Conservation (phyloP, 805 yeast species). For the Suhomyces sp. region DNA sequence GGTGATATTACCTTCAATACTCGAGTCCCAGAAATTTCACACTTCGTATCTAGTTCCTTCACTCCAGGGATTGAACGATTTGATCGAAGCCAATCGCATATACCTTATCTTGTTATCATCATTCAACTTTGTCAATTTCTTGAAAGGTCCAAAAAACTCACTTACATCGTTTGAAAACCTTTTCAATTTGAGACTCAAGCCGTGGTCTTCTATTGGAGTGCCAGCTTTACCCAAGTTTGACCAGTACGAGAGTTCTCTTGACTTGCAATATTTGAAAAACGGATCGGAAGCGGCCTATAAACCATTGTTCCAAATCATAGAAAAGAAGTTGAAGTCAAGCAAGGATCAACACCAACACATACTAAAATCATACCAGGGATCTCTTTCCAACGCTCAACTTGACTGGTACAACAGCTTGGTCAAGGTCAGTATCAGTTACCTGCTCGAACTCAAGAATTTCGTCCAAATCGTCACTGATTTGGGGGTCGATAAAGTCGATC, state of each 20-base stretch:
- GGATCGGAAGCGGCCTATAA: slow-evolving; percentile 4
- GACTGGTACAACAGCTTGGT: slow-evolving; percentile 19
- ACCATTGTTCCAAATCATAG: slow-evolving; percentile 8
- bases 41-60: slow-evolving; percentile 18
- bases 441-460: slow-evolving; percentile 13
- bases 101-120: slow-evolving; percentile 18
- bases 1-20: slow-evolving; percentile 34
- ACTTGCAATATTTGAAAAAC: slow-evolving; percentile 5
- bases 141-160: slow-evolving; percentile 24
- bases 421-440: slow-evolving; percentile 15
- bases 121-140: slow-evolving; percentile 18
- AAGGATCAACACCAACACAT: slow-evolving; percentile 1
- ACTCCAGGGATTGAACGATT: slow-evolving; percentile 14
- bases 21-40: slow-evolving; percentile 21
- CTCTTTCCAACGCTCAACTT: not conserved
- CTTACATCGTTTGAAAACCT: slow-evolving; percentile 22
- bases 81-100: slow-evolving; percentile 20
- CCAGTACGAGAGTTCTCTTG: slow-evolving; percentile 27
- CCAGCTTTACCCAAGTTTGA: slow-evolving; percentile 60
- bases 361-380: slow-evolving; percentile 5
- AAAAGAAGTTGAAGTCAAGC: slow-evolving; percentile 7
- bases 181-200: slow-evolving; percentile 61
- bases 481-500: slow-evolving; percentile 1
- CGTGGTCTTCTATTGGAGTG: slow-evolving; percentile 75
- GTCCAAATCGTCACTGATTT: slow-evolving; percentile 6